Base-by-base conservation (phyloP, 495 filamentous ascomycete species). In the Hyaloscypha finlandica region DNA sequence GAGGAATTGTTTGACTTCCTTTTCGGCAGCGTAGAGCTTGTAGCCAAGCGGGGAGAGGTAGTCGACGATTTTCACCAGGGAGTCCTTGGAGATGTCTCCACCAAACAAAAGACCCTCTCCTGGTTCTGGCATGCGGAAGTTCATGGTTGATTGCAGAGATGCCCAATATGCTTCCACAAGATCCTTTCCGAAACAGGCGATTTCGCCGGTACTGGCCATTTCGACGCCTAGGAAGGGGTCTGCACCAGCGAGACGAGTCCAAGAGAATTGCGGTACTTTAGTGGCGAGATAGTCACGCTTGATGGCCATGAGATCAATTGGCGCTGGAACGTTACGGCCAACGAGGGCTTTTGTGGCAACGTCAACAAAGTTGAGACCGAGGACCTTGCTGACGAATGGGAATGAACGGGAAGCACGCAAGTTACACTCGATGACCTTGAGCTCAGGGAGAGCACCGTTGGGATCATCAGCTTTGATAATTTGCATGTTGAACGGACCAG, bases 361-460 rank as follows among this genome's bases (percentile, higher is more conserved):
- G 68, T 99, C 94, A 69, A 98, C 94, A 85, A 99, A 97, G 85
- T 99, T 97, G 68, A 88, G 91, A 65, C 95, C 95, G 59, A 99
- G 86, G 32, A 97, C 95, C 81, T 99, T 98, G 85, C 89, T 93
- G 75, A 93, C 91, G 77, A 98, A 98, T 73, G 95, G 95, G 88
- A 98, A 97, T 3, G 94, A 97, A 48, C 94, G 93, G 56, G 94
- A 98, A 53, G 95, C 95, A 71, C 94, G 95, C 68, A 98, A 90
- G 77, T 98, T 98, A 84, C 94, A 98, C 81, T 98, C 94, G 70
- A 98, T 98, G 72, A 97, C 94, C 83, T 98, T 98, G 58, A 98
- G 86, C 59, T 81, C 78, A 22, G 90, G 86, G 70, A 91, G 86
- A 32, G 86, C 89, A 58, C 88, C 89, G 64, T 89, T 88, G 20